Evolutionary conservation across 2,329 filamentous ascomycete genomes (phyloP), one percentile per base, ranked within the genome.

Genomic region (Aureobasidium sp.): DNA sequence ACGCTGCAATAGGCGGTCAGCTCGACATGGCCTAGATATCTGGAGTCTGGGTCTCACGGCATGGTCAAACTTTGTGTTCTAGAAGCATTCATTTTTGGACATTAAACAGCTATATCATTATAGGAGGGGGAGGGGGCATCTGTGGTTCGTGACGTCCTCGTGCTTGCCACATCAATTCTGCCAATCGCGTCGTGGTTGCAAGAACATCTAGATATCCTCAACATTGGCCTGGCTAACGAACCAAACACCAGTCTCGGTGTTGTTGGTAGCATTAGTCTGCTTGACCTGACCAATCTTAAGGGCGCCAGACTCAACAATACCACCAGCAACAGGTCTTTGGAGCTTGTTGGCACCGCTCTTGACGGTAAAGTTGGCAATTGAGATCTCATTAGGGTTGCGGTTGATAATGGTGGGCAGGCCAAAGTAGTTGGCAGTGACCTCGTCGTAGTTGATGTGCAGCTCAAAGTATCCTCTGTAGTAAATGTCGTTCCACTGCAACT

Each of bases 401-500:
- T 75, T 80, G 27, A 81, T 75, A 5, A 88, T 77, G 0, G 81
- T 85, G 0, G 86, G 86, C 69, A 82, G 69, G 44, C 85, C 87
- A 67, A 85, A 91, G 74, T 81, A 91, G 13, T 78, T 77, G 0
- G 87, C 87, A n/a, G 82, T 76, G 2, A 88, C 78, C 48, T 80
- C 75, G 12, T 86, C 77, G 26, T 82, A 78, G 23, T 75, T 78
- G 61, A 89, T 76, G 52, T 81, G 79, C 44, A 90, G 75, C 69
- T 87, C 82, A 67, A 85, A 90, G 74, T 91, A 91, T 1, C 88
- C 88, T 20, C 87, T 80, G 72, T 90, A 91, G 71, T 88, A 90
- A 8, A 85, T 72, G 62, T 90, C 87, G 67, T 87, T 84, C 88
- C 87, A 91, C 68, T 88, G 85, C 51, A 91, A 76, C 71, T 88